These are phyloP conservation scores for Plantago elongata DNA, from an alignment of 257 asterid genomes.

Conservation along the genomic window DNA sequence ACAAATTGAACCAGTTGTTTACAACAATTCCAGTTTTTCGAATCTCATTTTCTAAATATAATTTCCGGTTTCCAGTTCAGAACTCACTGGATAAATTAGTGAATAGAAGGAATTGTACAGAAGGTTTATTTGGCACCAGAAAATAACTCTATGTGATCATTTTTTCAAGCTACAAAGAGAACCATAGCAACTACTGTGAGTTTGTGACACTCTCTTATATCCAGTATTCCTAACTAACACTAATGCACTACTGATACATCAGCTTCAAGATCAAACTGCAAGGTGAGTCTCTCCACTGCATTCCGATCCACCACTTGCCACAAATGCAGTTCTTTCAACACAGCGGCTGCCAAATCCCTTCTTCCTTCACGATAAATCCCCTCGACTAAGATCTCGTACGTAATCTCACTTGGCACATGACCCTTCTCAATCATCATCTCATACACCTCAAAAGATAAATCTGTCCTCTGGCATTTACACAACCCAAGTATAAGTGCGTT, in stretches of 20 bases:
- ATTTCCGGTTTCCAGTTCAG: too few relatives aligned
- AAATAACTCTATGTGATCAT: too few relatives aligned
- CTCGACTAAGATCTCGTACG: constrained; percentile 67
- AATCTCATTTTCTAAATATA: too few relatives aligned
- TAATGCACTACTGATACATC: background rate
- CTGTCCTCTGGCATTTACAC: constrained; percentile 71
- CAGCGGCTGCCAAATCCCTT: constrained; percentile 48
- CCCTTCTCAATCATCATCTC: constrained; percentile 64
- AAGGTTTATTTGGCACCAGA: too few relatives aligned
- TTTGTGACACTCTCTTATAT: too few relatives aligned
- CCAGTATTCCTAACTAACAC: background rate
- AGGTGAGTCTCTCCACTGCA: constrained; percentile 56
- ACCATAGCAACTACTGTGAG: too few relatives aligned
- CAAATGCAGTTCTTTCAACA: constrained; percentile 61
- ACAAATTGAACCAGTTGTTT: too few relatives aligned
- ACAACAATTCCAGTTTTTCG: too few relatives aligned
- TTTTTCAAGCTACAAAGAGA: too few relatives aligned
- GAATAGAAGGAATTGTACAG: too few relatives aligned
- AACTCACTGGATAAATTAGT: too few relatives aligned
- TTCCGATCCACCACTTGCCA: constrained; percentile 45
- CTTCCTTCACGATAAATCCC: constrained; percentile 64
- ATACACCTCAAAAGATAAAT: constrained; percentile 50
- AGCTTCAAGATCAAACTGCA: constrained; percentile 71
- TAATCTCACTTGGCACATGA: constrained; percentile 63
- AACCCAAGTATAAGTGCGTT: constrained; percentile 78